phyloP scores from a whole-genome alignment of 257 asterid species.

The Nicotiana undulata region DNA sequence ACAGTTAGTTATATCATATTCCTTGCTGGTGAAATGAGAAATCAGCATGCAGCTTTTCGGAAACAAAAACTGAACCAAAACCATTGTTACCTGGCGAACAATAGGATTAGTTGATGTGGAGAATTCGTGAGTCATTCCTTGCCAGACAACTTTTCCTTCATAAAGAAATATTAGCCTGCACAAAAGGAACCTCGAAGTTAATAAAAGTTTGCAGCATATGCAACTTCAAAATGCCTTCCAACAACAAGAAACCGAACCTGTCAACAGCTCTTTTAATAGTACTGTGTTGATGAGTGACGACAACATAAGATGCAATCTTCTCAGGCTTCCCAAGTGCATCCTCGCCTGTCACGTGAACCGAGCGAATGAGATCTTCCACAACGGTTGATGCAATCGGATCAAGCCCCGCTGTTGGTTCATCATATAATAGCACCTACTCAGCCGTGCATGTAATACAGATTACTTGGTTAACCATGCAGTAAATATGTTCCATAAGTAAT shows the following conservation, averaged over 20 bases:
- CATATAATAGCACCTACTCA: conserved; percentile 86
- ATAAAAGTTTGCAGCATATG: neutral
- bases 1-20: neutral
- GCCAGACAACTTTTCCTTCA: conserved; percentile 95
- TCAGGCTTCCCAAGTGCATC: conserved; percentile 92
- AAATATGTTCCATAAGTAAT: neutral
- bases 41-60: neutral
- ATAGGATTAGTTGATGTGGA: conserved; percentile 76
- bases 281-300: conserved; percentile 98
- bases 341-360: conserved; percentile 78
- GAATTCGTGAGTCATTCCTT: conserved; percentile 92
- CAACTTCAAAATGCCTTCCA: neutral
- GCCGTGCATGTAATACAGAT: neutral
- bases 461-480: conserved; percentile 6
- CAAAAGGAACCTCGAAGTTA: conserved; percentile 12
- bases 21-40: neutral
- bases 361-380: conserved; percentile 97
- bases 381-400: conserved; percentile 99
- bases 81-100: conserved; percentile 68
- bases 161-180: conserved; percentile 69
- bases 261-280: conserved; percentile 95
- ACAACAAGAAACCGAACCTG: conserved; percentile 44
- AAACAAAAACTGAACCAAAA: neutral
- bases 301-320: conserved; percentile 82
- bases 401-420: conserved; percentile 98